Evolutionary conservation across 306 rosid species (phyloP), one percentile per base, ranked within the genome.

Genomic region (Quercus dentata): DNA sequence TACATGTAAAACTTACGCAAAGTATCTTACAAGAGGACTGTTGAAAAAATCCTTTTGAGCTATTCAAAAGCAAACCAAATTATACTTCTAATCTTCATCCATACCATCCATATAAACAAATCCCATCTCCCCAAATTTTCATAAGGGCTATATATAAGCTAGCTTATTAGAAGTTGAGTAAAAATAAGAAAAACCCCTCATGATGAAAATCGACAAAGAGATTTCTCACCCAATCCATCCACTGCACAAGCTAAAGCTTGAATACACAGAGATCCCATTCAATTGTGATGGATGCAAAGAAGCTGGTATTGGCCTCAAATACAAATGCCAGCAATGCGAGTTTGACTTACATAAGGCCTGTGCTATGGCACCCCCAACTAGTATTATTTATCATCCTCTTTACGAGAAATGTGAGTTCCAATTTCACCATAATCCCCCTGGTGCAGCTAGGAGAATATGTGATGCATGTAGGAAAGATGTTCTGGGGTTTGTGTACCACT

Each of bases 251-350:
- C 81, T 88, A 31, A 82, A 73, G 79, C 81, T 84, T 5, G 90
- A 84, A 49, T 81, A 83, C 83, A 84, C 88, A 0, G 92, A 88
- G 75, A 77, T 61, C 56, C 92, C 92, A 6, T 88, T 81, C 83
- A 63, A 80, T 76, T 88, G 92, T 41, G 88, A 86, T n/a, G 92
- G 92, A 13, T 88, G 92, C 86, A 86, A 88, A 75, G 92, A 86
- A 81, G 90, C 83, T 1, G 92, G 92, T 0, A 86, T 88, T 11
- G 92, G 90, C 72, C 85, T 78, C 71, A 84, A 84, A 76, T 88
- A 88, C 92, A 86, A 75, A 76, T 88, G 90, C 75, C 75, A 30
- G 18, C 71, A 64, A 56, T 88, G 90, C 70, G 85, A 79, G 28
- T 88, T 88, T 49, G 83, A 83, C 54, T 56, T 86, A 15, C 92